Evolutionary conservation across 495 filamentous ascomycete genomes (phyloP).

Genomic region (Aspergillus biplanus): DNA sequence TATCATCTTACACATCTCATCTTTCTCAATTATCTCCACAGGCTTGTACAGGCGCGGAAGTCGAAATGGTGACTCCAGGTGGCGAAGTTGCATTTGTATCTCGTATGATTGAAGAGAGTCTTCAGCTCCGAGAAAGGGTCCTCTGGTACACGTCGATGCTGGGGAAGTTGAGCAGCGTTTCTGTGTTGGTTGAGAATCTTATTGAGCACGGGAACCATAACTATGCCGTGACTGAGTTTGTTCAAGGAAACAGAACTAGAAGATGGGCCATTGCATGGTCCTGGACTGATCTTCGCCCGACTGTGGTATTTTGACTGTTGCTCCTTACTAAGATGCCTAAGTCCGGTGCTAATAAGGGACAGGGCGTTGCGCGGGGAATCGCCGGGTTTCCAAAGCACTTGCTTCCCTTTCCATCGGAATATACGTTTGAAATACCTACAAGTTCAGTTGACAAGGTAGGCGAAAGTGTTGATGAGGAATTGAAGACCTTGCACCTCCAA

Average conservation of each 20-base stretch:
- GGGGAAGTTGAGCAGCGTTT: constrained; percentile 77
- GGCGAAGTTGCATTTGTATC: constrained; percentile 83
- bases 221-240: constrained; percentile 80
- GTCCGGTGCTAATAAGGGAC: constrained; percentile 18
- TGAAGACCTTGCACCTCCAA: constrained; percentile 51
- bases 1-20: background rate
- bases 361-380: constrained; percentile 61
- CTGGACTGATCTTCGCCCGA: constrained; percentile 69
- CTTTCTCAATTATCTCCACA: constrained; percentile 22
- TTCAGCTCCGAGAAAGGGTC: constrained; percentile 59
- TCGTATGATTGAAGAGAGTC: constrained; percentile 75
- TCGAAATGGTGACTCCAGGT: constrained; percentile 86
- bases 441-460: constrained; percentile 33
- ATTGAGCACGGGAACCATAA: constrained; percentile 65
- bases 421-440: constrained; percentile 45
- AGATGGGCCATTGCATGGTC: constrained; percentile 92
- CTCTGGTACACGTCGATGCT: constrained; percentile 94
- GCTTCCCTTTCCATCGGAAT: constrained; percentile 61
- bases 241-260: constrained; percentile 78
- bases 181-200: constrained; percentile 63
- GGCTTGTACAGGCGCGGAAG: constrained; percentile 77
- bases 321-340: background rate
- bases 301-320: constrained; percentile 43
- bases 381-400: constrained; percentile 60
- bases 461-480: constrained; percentile 41